phyloP scores from a whole-genome alignment of 768 basidiomycete species.

The Nidularia pulvinata region DNA sequence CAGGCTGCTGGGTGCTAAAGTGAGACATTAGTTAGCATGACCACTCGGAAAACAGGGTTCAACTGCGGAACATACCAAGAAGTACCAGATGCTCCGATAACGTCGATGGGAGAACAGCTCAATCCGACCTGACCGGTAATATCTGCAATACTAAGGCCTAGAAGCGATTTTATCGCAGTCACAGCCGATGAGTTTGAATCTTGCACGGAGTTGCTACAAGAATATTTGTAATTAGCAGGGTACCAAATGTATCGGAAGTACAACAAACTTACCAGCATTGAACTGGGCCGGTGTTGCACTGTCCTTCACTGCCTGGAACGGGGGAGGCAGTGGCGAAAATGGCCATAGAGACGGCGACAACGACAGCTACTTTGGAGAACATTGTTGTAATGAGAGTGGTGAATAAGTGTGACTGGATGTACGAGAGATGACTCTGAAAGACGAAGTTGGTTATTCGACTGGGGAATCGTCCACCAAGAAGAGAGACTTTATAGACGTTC shows the following conservation, averaged over 20 bases:
- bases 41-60: neutral
- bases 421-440: no score
- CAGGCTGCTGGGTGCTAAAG: conserved; percentile 10
- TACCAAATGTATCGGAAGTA: neutral
- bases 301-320: conserved; percentile 8
- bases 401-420: no score
- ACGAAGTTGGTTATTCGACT: no score
- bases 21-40: neutral
- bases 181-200: conserved; percentile 5
- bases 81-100: conserved; percentile 12
- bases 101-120: conserved; percentile 18
- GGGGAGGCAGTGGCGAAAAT: conserved; percentile 25
- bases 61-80: neutral
- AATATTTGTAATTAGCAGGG: neutral
- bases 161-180: conserved; percentile 2
- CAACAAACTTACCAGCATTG: conserved; percentile 18
- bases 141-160: conserved; percentile 4
- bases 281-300: conserved; percentile 23
- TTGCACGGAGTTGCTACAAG: conserved; percentile 12
- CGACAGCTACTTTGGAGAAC: conserved; percentile 24
- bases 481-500: no score
- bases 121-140: conserved; percentile 13
- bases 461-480: no score
- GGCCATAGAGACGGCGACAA: conserved; percentile 17
- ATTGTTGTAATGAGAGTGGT: conserved; percentile 7